These are phyloP conservation scores for Termitomyces eurrhizus DNA, from an alignment of 768 basidiomycete species.

Conservation along the genomic window DNA sequence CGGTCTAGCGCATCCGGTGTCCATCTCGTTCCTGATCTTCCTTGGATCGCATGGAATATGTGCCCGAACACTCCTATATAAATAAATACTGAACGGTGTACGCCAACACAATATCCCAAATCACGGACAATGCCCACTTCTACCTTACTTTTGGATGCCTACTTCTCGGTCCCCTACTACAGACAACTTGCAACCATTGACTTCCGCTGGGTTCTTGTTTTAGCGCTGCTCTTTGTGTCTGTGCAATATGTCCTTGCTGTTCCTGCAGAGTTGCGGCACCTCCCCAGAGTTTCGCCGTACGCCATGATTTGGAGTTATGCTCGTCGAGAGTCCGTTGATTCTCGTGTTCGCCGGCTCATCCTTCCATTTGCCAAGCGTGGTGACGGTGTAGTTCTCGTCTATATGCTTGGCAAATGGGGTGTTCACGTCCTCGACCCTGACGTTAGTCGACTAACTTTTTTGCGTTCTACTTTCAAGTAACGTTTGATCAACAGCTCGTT, in stretches of 20 bases:
- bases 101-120: not conserved
- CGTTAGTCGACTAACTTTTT: conserved; percentile 16
- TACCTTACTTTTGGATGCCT: conserved; percentile 1
- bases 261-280: conserved; percentile 28
- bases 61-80: not conserved
- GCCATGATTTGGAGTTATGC: conserved; percentile 30
- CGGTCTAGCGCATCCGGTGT: not conserved
- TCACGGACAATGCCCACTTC: conserved; percentile 6
- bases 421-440: conserved; percentile 34
- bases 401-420: conserved; percentile 36
- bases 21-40: not conserved
- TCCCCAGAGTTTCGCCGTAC: conserved; percentile 30
- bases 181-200: conserved; percentile 4
- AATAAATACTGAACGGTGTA: not conserved
- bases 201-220: conserved; percentile 4
- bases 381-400: conserved; percentile 33
- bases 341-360: conserved; percentile 28
- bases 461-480: not conserved
- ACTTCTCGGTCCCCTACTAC: conserved; percentile 1
- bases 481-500: conserved; percentile 18
- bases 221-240: not conserved
- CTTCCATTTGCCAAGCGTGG: conserved; percentile 30
- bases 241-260: conserved; percentile 18
- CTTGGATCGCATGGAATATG: conserved; percentile 4
- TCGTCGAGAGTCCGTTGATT: conserved; percentile 30